Conservation (phyloP, 1,284 basidiomycete species). For the Cryptococcus sp. region DNA sequence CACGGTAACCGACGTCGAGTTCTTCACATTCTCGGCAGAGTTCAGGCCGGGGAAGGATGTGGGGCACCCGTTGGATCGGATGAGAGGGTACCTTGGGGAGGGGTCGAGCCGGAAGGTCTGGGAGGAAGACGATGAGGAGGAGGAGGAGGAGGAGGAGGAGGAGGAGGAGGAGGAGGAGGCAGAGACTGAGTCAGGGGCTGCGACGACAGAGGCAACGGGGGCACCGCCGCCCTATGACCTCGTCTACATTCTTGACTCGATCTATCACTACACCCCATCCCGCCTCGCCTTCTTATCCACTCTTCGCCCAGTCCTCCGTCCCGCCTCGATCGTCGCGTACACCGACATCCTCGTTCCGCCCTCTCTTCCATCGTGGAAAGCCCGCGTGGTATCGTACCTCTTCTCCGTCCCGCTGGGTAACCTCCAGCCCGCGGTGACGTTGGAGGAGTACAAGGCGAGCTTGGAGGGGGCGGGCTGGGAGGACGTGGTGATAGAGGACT, state of each 20-base stretch:
- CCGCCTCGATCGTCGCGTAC: constrained; percentile 59
- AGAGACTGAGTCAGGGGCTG: neutral
- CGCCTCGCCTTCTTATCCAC: constrained; percentile 55
- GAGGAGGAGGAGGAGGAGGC: neutral
- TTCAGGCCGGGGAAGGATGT: constrained; percentile 27
- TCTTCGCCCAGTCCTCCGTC: constrained; percentile 51
- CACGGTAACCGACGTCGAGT: constrained; percentile 20
- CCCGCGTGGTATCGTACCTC: constrained; percentile 34
- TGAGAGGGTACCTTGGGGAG: constrained; percentile 35
- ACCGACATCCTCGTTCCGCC: constrained; percentile 58
- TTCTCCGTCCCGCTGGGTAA: constrained; percentile 58
- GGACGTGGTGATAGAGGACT: constrained; percentile 60
- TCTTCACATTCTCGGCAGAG: constrained; percentile 27
- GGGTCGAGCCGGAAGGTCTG: neutral
- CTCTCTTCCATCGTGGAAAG: constrained; percentile 13
- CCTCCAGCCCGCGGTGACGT: constrained; percentile 47
- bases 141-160: neutral
- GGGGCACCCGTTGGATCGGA: constrained; percentile 41
- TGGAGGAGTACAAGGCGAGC: constrained; percentile 53
- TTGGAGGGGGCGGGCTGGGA: constrained; percentile 58
- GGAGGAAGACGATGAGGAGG: neutral
- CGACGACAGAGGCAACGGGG: constrained; percentile 18
- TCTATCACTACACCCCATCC: constrained; percentile 65
- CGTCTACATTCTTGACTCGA: constrained; percentile 60
- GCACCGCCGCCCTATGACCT: constrained; percentile 43